These are phyloP conservation scores for Coemansia sp. DNA, from an alignment of 192 early-diverging fungal species.

Conservation along the genomic window DNA sequence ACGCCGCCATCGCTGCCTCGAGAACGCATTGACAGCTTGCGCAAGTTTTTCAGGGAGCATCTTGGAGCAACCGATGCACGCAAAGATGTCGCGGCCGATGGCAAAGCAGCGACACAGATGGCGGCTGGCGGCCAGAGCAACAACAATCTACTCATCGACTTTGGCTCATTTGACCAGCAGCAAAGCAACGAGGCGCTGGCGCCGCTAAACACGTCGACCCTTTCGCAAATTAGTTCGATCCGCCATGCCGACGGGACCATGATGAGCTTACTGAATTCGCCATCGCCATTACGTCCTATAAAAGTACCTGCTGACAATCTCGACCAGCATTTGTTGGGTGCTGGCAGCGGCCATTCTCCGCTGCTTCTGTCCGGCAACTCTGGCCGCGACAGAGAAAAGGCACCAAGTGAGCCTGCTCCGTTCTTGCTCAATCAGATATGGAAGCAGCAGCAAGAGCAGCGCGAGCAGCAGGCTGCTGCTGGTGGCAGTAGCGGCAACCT, in stretches of 20 bases:
- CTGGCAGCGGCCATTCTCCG: background rate
- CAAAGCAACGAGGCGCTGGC: background rate
- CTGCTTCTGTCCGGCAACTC: slow-evolving; percentile 16
- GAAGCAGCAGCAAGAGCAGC: slow-evolving; percentile 1
- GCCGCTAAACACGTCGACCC: background rate
- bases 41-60: slow-evolving; percentile 19
- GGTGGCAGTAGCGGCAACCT: slow-evolving; percentile 7
- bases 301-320: background rate
- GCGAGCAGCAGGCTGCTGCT: slow-evolving; percentile 1
- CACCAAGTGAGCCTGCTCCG: slow-evolving; percentile 11
- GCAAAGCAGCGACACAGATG: background rate
- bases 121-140: background rate
- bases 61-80: background rate
- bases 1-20: background rate
- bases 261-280: slow-evolving; percentile 15
- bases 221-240: slow-evolving; percentile 33
- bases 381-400: slow-evolving; percentile 4
- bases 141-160: slow-evolving; percentile 11
- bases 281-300: slow-evolving; percentile 15
- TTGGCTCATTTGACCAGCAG: slow-evolving; percentile 9
- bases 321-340: background rate
- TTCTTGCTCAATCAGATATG: slow-evolving; percentile 19
- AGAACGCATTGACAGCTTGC: slow-evolving; percentile 30
- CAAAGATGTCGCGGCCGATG: background rate
- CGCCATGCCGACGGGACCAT: background rate